Evolutionary conservation across 108 stramenopile species (phyloP).

Genomic region (Skeletonema costatum): DNA sequence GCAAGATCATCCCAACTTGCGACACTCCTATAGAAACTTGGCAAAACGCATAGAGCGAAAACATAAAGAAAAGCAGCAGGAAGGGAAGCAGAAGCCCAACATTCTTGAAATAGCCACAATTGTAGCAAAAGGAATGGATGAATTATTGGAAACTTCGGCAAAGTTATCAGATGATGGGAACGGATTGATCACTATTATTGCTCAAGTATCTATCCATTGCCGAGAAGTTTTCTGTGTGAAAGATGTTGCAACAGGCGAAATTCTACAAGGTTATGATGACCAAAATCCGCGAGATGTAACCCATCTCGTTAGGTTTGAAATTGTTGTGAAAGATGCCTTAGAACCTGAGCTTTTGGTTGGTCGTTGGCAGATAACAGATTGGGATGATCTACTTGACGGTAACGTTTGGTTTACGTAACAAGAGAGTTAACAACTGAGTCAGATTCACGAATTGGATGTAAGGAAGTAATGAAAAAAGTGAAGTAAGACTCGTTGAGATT

Average conservation of each 20-base stretch:
- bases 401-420: slow-evolving; percentile 51
- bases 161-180: slow-evolving; percentile 24
- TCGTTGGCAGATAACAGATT: slow-evolving; percentile 56
- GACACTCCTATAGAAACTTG: slow-evolving; percentile 37
- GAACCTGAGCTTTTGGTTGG: slow-evolving; percentile 14
- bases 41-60: slow-evolving; percentile 23
- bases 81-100: slow-evolving; percentile 1
- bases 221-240: slow-evolving; percentile 58
- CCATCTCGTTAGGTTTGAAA: slow-evolving; percentile 64
- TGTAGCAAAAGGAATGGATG: slow-evolving; percentile 7
- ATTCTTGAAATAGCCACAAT: slow-evolving; percentile 13
- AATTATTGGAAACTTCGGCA: slow-evolving; percentile 20
- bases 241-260: slow-evolving; percentile 50
- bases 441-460: not conserved
- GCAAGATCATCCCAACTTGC: slow-evolving; percentile 30
- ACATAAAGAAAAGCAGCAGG: slow-evolving; percentile 16
- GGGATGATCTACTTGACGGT: slow-evolving; percentile 65
- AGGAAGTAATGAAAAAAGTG: too few relatives aligned
- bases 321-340: slow-evolving; percentile 8
- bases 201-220: slow-evolving; percentile 61
- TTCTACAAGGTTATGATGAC: slow-evolving; percentile 56
- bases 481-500: too few relatives aligned
- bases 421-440: not conserved
- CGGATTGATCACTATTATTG: slow-evolving; percentile 47
- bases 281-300: slow-evolving; percentile 42